phyloP scores from a whole-genome alignment of 2,329 filamentous ascomycete species.

The Pyrenochaeta sp. region DNA sequence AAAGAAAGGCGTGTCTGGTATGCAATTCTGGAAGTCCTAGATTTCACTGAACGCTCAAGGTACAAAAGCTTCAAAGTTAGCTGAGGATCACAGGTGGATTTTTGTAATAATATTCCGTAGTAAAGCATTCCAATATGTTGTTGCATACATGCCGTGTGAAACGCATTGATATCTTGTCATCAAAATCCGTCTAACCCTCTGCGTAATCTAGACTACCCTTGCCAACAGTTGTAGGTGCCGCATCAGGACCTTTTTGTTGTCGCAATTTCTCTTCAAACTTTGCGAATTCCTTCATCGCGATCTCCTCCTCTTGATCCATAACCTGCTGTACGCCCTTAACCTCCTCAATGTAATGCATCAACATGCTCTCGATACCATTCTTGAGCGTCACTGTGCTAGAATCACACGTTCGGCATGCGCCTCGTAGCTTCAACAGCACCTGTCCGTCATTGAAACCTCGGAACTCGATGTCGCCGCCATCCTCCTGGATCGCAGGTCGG shows the following conservation, averaged over 20 bases:
- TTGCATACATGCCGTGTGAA: neutral
- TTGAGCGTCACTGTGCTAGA: constrained; percentile 96
- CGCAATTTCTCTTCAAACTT: constrained; percentile 90
- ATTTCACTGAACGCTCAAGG: too few species aligned
- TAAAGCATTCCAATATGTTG: too few species aligned
- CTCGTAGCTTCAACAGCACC: constrained; percentile 86
- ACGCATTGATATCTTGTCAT: constrained; percentile 4
- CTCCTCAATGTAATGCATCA: constrained; percentile 93
- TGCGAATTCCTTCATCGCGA: constrained; percentile 86
- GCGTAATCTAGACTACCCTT: constrained; percentile 64
- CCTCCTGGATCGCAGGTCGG: constrained; percentile 93
- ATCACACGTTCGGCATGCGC: constrained; percentile 94
- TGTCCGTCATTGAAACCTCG: constrained; percentile 86
- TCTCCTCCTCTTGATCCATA: constrained; percentile 88
- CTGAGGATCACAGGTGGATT: too few species aligned
- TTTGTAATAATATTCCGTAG: too few species aligned
- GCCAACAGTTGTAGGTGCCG: constrained; percentile 58
- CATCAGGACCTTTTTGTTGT: constrained; percentile 64
- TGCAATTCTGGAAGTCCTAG: too few species aligned
- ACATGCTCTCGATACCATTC: constrained; percentile 97
- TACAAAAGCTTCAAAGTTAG: too few species aligned
- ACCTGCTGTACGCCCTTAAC: constrained; percentile 93
- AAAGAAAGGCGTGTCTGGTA: too few species aligned
- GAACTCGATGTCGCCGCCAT: constrained; percentile 97
- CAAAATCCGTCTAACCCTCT: constrained; percentile 22